Evolutionary conservation across 306 rosid genomes (phyloP), one percentile per base, ranked within the genome.

Genomic region (Biancaea sappan): DNA sequence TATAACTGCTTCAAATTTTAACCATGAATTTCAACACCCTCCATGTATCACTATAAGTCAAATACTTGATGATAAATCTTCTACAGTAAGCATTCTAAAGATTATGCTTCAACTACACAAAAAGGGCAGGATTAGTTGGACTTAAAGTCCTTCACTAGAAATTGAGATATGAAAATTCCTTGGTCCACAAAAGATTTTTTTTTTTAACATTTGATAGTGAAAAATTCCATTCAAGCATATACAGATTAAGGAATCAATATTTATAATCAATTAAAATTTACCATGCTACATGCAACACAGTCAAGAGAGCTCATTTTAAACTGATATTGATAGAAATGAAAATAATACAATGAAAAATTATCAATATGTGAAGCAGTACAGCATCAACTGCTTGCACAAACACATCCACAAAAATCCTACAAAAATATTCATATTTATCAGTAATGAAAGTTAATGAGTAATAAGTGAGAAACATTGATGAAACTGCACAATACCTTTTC

Each of bases 401-500:
- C 57, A 19, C 28, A 60, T 24, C 66, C 75, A 40, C 22, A 44
- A 63, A 61, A 53, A 26, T 69, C 48, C 21, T 72, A 83, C 52
- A 79, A 31, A 37, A 67, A 58, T 21, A 7, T 50, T 53, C 32
- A 19, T 2, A 12, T 29, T 56, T 59, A 25, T 61, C n/a, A 38
- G 56, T 4, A 69, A 31, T 29, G 57, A 18, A 66, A 44, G 47
- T 66, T 47, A 35, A 53, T 32, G 59, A 28, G 76, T 70, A 21
- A 56, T 51, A 28, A 76, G 21, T 46, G 50, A 16, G 80, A 80
- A 79, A 26, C 34, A 61, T 53, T 65, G 56, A 38, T 52, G 70
- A 67, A 71, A 77, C 48, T 15, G 54, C 53, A 35, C 69, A 77
- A 58, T 76, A 94, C 96, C 96, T 88, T 94, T 85, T 94, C 99